A percentile compares a stretch with the other conserved stretches of the same genome.
These are phyloP conservation scores for Rhamnella rubrinervis DNA, from an alignment of 331 rosid genomes.

Conservation along the genomic window DNA sequence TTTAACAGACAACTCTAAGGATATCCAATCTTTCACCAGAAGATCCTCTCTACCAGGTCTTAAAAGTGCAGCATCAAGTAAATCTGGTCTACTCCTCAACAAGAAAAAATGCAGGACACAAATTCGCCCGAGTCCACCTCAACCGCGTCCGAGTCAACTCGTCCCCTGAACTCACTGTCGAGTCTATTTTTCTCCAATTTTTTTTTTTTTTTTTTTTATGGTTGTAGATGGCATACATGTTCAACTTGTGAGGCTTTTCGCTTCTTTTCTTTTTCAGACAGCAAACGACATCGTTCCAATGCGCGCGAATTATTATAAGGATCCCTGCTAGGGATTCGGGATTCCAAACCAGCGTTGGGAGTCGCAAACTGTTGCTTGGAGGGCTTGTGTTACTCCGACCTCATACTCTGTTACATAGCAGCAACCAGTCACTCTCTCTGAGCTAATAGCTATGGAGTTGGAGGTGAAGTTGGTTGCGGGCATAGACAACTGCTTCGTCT, in stretches of 20 bases:
- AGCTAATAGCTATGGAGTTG: constrained; percentile 52
- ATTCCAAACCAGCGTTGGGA: no score
- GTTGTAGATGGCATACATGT: no score
- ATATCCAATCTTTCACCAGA: constrained; percentile 86
- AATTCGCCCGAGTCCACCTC: constrained; percentile 53
- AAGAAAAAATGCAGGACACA: constrained; percentile 37
- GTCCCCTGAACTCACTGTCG: constrained; percentile 44
- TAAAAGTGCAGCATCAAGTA: constrained; percentile 90
- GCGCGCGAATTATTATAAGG: no score
- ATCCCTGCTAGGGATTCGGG: no score
- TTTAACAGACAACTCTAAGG: constrained; percentile 70
- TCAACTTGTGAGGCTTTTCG: no score
- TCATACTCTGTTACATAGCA: no score
- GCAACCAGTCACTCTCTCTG: not conserved
- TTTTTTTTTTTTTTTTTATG: no score
- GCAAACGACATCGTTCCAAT: no score
- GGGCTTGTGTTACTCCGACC: no score
- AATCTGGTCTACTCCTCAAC: constrained; percentile 92
- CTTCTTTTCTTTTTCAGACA: no score
- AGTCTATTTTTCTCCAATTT: constrained; percentile 48
- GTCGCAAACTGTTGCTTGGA: no score
- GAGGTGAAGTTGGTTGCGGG: constrained; percentile 59
- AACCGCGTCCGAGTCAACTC: constrained; percentile 52
- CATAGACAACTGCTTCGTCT: constrained; percentile 66
- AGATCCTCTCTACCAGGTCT: constrained; percentile 96